phyloP scores from a whole-genome alignment of 1,284 basidiomycete genomes.

The Inonotus hispidus region DNA sequence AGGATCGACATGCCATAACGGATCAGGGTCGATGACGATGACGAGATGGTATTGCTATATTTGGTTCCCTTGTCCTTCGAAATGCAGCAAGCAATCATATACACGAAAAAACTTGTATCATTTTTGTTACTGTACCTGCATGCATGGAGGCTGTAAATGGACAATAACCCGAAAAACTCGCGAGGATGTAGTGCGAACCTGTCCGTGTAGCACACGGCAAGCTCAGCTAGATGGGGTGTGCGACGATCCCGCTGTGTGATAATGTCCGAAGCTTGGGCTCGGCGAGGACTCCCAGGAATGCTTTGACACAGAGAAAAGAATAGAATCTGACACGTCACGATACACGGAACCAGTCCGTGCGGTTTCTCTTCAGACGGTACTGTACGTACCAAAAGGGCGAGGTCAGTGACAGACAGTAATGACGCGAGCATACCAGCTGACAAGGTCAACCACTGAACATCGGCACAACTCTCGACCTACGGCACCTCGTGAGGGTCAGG shows the following conservation, averaged over 20 bases:
- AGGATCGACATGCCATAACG: slow-evolving; percentile 1
- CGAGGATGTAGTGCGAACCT: no score
- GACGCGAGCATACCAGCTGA: background rate
- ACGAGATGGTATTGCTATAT: background rate
- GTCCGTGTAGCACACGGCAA: no score
- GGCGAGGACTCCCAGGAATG: background rate
- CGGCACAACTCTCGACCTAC: background rate
- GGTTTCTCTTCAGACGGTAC: background rate
- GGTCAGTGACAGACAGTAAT: background rate
- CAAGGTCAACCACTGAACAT: background rate
- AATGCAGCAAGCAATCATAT: no score
- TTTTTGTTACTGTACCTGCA: no score
- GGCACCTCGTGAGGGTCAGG: background rate
- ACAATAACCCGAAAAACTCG: no score
- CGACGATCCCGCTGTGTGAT: background rate
- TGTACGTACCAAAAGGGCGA: background rate
- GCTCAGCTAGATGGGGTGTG: background rate
- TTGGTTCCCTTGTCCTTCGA: background rate
- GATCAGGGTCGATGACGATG: background rate
- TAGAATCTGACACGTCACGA: slow-evolving; percentile 8
- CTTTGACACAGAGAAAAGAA: background rate
- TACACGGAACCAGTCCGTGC: background rate
- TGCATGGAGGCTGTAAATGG: no score
- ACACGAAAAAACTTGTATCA: no score
- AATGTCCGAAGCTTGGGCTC: background rate